Base-by-base conservation (phyloP, 441 rosid genomes). In the Populus hybrid region DNA sequence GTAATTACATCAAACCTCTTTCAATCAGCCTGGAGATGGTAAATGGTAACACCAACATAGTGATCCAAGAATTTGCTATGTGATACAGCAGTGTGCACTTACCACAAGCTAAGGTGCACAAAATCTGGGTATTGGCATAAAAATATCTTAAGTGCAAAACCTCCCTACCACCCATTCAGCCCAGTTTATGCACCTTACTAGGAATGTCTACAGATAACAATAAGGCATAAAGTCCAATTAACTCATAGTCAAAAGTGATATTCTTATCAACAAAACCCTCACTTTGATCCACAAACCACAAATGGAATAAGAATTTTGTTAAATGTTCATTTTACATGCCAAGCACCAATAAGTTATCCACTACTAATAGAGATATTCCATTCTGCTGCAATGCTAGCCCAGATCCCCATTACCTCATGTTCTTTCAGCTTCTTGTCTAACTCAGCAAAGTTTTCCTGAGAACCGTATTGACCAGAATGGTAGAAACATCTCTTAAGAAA, bases 401-500 rank as follows among this genome's bases (percentile, higher is more conserved):
- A 2, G 24, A 53, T 16, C 14, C 6, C 24, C 38, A 56, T 76
- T 88, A 94, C 97, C 99, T 94, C 97, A 69, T 91, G 95, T 76
- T 83, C 87, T 82, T 87, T 90, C 85, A 94, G 86, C 84, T 91
- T 93, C 86, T 89, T 88, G 86, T 93, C 93, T 68, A 93, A 82
- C 68, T 89, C 88, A 24, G 85, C 84, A 87, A 94, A 94, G 84
- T 93, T 83, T 59, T 93, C 93, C 78, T 79, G 85, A 38, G 94
- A 93, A 84, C 93, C 97, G 75, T 94, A 94, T 82, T 93, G 98
- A 82, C 98, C 97, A 70, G 97, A 83, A 81, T 93, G 95, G 83
- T 94, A 94, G 88, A 94, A 93, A 85, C 98, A 94, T 84, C 98
- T 89, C 77, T 88, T 78, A 79, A 94, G 97, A 89, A 94, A 94